Conservation (phyloP, 164 flowering plant genomes). For the Euptelea pleiosperma region DNA sequence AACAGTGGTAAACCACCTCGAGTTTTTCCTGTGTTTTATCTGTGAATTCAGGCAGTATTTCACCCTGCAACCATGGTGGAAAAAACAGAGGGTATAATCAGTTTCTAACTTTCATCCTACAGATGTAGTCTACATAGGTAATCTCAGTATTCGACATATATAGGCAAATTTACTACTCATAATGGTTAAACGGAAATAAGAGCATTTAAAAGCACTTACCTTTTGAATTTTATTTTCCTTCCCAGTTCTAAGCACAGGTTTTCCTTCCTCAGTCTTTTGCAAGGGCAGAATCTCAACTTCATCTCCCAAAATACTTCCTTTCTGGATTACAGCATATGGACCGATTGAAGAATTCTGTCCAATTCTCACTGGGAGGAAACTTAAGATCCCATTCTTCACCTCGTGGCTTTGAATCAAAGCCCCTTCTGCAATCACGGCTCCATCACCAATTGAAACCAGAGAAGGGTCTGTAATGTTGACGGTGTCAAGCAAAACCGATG, state of each 20-base stretch:
- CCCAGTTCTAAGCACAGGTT: constrained; percentile 17
- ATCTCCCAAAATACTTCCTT: constrained; percentile 53
- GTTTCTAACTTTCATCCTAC: neutral
- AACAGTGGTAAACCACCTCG: constrained; percentile 35
- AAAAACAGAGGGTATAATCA: neutral
- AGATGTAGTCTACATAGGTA: too few species aligned
- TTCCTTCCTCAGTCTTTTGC: constrained; percentile 50
- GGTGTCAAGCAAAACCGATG: constrained; percentile 67
- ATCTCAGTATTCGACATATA: too few species aligned
- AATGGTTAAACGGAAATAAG: neutral
- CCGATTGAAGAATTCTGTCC: constrained; percentile 50
- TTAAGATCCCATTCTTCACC: constrained; percentile 60
- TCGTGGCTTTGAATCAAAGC: constrained; percentile 70
- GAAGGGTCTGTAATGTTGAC: constrained; percentile 73
- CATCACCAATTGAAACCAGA: constrained; percentile 67
- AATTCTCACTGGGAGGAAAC: constrained; percentile 58
- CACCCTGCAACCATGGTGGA: constrained; percentile 18
- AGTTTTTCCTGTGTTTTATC: constrained; percentile 1
- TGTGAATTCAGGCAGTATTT: constrained; percentile 4
- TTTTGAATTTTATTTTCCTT: constrained; percentile 25
- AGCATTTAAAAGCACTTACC: constrained; percentile 22
- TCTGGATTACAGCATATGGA: constrained; percentile 65
- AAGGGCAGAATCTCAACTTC: constrained; percentile 45
- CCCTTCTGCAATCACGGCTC: constrained; percentile 71
- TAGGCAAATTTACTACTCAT: neutral